A percentile compares a stretch with the other conserved stretches of the same genome.
phyloP scores from a whole-genome alignment of 2,329 filamentous ascomycete genomes.

The Fusarium sp. region DNA sequence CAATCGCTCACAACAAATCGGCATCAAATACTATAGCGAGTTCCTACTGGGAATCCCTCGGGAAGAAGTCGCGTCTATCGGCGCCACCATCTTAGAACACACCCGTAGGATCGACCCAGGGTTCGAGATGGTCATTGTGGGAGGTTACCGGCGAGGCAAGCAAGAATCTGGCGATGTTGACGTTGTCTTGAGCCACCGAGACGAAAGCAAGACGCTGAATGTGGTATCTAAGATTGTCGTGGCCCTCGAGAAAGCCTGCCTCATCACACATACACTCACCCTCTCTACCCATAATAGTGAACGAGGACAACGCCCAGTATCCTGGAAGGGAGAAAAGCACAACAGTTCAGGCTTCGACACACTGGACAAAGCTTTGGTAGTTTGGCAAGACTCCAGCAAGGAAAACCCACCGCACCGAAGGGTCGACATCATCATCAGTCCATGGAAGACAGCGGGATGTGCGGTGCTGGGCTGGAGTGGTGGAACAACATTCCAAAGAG shows the following conservation, averaged over 20 bases:
- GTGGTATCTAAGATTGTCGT: conserved; percentile 80
- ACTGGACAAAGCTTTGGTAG: conserved; percentile 90
- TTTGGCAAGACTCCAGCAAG: conserved; percentile 75
- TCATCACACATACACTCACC: conserved; percentile 85
- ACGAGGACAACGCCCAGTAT: conserved; percentile 73
- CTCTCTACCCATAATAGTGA: conserved; percentile 78
- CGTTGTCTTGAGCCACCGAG: conserved; percentile 83
- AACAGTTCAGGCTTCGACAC: conserved; percentile 80
- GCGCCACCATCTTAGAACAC: conserved; percentile 71
- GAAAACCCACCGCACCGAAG: conserved; percentile 72
- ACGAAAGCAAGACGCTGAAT: conserved; percentile 75
- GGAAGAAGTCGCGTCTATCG: conserved; percentile 79
- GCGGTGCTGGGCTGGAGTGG: conserved; percentile 91
- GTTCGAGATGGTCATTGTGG: conserved; percentile 74
- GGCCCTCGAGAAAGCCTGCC: conserved; percentile 75
- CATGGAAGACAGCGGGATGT: conserved; percentile 90
- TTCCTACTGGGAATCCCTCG: conserved; percentile 80
- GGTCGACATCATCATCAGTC: conserved; percentile 91
- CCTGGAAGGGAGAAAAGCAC: conserved; percentile 62
- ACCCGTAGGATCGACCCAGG: conserved; percentile 72
- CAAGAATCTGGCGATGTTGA: conserved; percentile 83
- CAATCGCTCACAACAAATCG: conserved; percentile 89
- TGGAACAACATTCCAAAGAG: conserved; percentile 89
- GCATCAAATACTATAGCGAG: conserved; percentile 93
- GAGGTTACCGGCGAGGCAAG: conserved; percentile 87